Conservation (phyloP, 2,329 filamentous ascomycete species). For the Stagonosporopsis chrysanthemi region DNA sequence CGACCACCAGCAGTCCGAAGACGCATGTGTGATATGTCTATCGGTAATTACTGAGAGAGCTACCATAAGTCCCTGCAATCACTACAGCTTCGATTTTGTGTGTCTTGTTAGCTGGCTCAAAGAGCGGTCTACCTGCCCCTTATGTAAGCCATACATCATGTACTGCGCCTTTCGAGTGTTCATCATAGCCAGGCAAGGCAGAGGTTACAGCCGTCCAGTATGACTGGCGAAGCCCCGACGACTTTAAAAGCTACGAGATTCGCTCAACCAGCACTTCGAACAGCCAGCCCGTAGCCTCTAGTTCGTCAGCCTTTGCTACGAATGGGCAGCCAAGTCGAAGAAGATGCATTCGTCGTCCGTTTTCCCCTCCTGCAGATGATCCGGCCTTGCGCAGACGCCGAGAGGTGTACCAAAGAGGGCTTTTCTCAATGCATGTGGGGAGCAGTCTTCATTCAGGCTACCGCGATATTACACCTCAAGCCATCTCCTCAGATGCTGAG, state of each 20-base stretch:
- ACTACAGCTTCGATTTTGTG: slow-evolving; percentile 82
- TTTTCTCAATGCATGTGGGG: slow-evolving; percentile 83
- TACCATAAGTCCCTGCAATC: slow-evolving; percentile 76
- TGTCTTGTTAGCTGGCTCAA: slow-evolving; percentile 86
- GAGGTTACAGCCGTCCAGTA: slow-evolving; percentile 69
- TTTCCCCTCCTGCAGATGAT: slow-evolving; percentile 45
- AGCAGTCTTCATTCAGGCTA: slow-evolving; percentile 81
- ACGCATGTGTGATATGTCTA: slow-evolving; percentile 83
- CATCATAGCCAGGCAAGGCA: slow-evolving; percentile 54
- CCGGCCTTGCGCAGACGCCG: slow-evolving; percentile 67
- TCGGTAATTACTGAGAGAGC: slow-evolving; percentile 76
- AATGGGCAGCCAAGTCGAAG: slow-evolving; percentile 30
- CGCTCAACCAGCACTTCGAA: slow-evolving; percentile 39
- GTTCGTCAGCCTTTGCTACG: slow-evolving; percentile 22
- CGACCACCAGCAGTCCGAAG: slow-evolving; percentile 28
- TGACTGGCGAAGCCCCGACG: slow-evolving; percentile 61
- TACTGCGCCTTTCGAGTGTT: background rate
- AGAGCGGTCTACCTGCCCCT: slow-evolving; percentile 74
- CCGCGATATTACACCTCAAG: slow-evolving; percentile 72
- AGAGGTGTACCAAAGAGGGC: slow-evolving; percentile 73
- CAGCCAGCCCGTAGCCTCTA: background rate
- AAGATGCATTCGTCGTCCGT: slow-evolving; percentile 26
- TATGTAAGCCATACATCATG: slow-evolving; percentile 69
- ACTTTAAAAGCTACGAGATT: slow-evolving; percentile 67
- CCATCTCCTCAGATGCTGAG: slow-evolving; percentile 69